Evolutionary conservation across 306 rosid species (phyloP), one percentile per base, ranked within the genome.

Genomic region (Oxytropis ochrocephala): DNA sequence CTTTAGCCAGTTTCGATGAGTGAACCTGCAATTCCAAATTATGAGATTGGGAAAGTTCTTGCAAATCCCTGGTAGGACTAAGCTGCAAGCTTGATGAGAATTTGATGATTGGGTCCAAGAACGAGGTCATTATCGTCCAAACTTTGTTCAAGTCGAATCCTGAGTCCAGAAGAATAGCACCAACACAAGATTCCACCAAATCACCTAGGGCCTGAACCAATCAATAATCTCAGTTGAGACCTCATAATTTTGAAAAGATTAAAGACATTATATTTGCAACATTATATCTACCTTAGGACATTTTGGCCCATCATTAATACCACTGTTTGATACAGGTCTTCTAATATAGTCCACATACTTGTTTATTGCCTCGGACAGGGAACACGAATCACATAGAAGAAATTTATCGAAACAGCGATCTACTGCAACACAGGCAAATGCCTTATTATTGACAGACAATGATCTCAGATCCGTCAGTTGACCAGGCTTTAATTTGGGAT

Each of bases 381-480:
- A 21, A 66, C 58, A 75, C 30, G 96, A 88, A 80, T 88, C 96
- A 61, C 75, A 67, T 71, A 94, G 72, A 46, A 94, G 85, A 84
- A 79, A 90, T 47, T 82, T 60, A 72, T 91, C 83, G 80, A 94
- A 82, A 29, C 80, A 68, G 53, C 81, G 86, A 46, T 81, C 85
- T n/a, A 85, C 86, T 0, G 97, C 89, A 30, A 94, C 92, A 70
- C 78, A 81, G 70, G 96, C 99, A 78, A 94, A 94, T 63, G 96
- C 89, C 81, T 81, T 85, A 58, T 94, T 94, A 79, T 78, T 90
- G 79, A 91, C 99, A 11, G 76, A 84, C 74, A 78, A 47, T 11
- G 99, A 85, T 82, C 99, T 88, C 85, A 94, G 81, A 79, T 94
- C 99, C 42, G 99, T 94, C 87, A 94, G 76, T 69, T 81, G 97